A percentile compares a stretch with the other conserved stretches of the same genome.
Evolutionary conservation across 2,329 filamentous ascomycete species (phyloP).

Genomic region (Penicillium sp.): DNA sequence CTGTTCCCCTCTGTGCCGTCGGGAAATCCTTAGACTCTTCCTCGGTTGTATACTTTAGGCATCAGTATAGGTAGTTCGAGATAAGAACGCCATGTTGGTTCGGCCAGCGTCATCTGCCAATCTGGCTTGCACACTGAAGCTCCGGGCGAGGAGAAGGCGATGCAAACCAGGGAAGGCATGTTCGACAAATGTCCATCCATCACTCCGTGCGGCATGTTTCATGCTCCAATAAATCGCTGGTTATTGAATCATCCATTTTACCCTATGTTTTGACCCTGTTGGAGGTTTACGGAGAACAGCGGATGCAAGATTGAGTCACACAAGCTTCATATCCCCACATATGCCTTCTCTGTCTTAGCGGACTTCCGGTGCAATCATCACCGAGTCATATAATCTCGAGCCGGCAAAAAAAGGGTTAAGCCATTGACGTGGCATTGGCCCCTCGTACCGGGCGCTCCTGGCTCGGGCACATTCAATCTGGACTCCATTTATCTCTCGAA

Average conservation of each 20-base stretch:
- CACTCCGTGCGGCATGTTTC: not conserved
- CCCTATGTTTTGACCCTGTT: not conserved
- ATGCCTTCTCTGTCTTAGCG: not conserved
- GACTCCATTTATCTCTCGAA: not conserved
- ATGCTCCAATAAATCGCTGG: not conserved
- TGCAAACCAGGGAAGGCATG: not conserved
- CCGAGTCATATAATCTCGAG: not conserved
- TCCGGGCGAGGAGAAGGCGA: not conserved
- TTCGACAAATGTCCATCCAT: not conserved
- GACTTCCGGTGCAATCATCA: not conserved
- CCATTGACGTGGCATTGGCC: not conserved
- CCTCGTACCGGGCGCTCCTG: not conserved
- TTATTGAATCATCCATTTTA: not conserved
- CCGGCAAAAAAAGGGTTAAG: not conserved
- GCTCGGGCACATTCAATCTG: not conserved
- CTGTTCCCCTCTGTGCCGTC: conserved; percentile 85
- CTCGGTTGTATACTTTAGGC: not conserved
- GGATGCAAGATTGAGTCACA: not conserved
- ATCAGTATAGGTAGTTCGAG: not conserved
- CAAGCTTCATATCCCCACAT: not conserved
- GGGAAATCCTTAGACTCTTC: conserved; percentile 38
- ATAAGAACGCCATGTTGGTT: not conserved
- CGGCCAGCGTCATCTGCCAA: not conserved
- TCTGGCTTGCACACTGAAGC: not conserved
- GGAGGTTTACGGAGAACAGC: not conserved